Evolutionary conservation across 2,329 filamentous ascomycete genomes (phyloP), one percentile per base, ranked within the genome.

Genomic region (Dissoconium aciculare): DNA sequence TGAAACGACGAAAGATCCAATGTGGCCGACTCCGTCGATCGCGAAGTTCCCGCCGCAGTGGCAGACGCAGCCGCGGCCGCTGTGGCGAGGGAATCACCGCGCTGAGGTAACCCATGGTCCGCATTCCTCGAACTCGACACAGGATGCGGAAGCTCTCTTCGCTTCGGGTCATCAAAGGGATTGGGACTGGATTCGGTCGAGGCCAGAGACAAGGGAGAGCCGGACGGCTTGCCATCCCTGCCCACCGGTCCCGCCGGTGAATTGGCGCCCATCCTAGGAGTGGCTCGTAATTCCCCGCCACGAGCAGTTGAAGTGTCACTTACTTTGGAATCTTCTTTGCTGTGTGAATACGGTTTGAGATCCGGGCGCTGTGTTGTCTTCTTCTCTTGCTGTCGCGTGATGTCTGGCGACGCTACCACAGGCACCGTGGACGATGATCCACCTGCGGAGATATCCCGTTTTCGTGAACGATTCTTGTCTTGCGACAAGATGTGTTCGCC

Each of bases 401-500:
- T n/a, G n/a, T n/a, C n/a, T n/a, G n/a, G n/a, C n/a, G n/a, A n/a
- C n/a, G n/a, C n/a, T n/a, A n/a, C n/a, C n/a, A n/a, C n/a, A n/a
- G n/a, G n/a, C n/a, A n/a, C n/a, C n/a, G 40, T 42, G 10, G 40
- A 39, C 4, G 48, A 46, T 11, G 48, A 49, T 27, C 38, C 45
- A 16, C 32, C 31, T 4, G 40, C 48, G 5, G 48, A 49, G 2
- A 38, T 38, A 10, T 51, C 41, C 15, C 45, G 41, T 35, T 47
- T 52, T 19, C 73, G 70, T 4, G 66, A 66, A 26, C 79, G 70
- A 2, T 72, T 71, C 55, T 85, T 89, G 47, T 92, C 82, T 52
- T 92, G 83, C 51, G 84, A 91, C 13, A 83, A 79, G 45, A 92
- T 92, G 48, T 93, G 84, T n/a, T 84, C 82, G 11, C 81, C 84